Conservation (phyloP, 2,329 filamentous ascomycete species). For the Stromatinia cepivora region DNA sequence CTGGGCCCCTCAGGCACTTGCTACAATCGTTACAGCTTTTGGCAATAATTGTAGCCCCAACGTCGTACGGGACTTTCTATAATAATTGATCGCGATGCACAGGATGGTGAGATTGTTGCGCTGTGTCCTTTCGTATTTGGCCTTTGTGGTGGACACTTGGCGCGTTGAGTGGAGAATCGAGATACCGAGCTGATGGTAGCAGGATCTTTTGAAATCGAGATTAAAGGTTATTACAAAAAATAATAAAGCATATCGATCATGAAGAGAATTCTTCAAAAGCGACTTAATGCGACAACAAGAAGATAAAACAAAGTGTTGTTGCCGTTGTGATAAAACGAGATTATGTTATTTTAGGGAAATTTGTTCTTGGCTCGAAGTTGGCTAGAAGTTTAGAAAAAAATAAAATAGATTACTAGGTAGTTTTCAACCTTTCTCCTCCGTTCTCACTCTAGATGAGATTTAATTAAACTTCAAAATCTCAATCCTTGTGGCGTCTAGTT, state of each 20-base stretch:
- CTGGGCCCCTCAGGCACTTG: slow-evolving; percentile 24
- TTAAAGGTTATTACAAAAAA: slow-evolving; percentile 13
- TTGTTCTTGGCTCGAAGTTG: slow-evolving; percentile 19
- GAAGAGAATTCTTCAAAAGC: slow-evolving; percentile 9
- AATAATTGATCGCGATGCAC: slow-evolving; percentile 17
- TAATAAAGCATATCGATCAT: slow-evolving; percentile 7
- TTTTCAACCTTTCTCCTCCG: background rate
- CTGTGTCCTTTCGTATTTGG: slow-evolving; percentile 24
- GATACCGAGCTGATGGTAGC: slow-evolving; percentile 9
- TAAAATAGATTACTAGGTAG: background rate
- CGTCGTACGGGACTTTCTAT: slow-evolving; percentile 12
- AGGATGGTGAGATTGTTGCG: slow-evolving; percentile 19
- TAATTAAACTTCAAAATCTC: slow-evolving; percentile 11
- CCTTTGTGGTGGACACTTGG: slow-evolving; percentile 23
- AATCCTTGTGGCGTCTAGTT: background rate
- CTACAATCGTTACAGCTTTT: slow-evolving; percentile 22
- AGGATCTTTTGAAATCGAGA: slow-evolving; percentile 10
- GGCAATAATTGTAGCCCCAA: slow-evolving; percentile 24
- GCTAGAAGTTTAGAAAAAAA: background rate
- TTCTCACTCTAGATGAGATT: background rate
- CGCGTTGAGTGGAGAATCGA: slow-evolving; percentile 22
- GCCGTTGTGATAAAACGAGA: background rate
- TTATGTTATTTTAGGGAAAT: slow-evolving; percentile 14
- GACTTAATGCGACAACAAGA: slow-evolving; percentile 1
- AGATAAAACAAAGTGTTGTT: background rate